These are phyloP conservation scores for Podaxis sp. DNA, from an alignment of 768 basidiomycete genomes.

Conservation along the genomic window DNA sequence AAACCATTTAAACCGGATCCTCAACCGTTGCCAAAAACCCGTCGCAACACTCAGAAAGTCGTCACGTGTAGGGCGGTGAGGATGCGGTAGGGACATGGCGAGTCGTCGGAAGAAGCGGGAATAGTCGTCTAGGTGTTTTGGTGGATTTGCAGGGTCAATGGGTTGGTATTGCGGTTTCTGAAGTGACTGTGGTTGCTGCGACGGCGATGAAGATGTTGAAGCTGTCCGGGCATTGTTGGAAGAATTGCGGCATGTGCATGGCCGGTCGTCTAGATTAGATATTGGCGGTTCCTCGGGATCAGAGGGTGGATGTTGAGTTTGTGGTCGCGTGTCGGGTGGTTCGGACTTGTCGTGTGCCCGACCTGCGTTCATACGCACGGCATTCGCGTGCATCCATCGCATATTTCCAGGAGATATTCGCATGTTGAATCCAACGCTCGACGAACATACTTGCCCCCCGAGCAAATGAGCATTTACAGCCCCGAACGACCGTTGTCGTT, in stretches of 20 bases:
- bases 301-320: not conserved
- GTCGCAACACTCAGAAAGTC: slow-evolving; percentile 85
- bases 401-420: not conserved
- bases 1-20: slow-evolving; percentile 97
- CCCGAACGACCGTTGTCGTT: not conserved
- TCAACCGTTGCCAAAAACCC: slow-evolving; percentile 86
- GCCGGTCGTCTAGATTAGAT: not conserved
- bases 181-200: slow-evolving; percentile 9
- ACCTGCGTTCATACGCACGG: not conserved
- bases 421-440: not conserved
- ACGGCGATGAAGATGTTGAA: not conserved
- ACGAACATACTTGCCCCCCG: not conserved
- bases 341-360: not conserved
- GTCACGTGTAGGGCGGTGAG: slow-evolving; percentile 80
- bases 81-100: slow-evolving; percentile 72
- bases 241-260: not conserved
- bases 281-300: not conserved
- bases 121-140: slow-evolving; percentile 57
- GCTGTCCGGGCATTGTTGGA: not conserved
- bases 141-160: slow-evolving; percentile 14
- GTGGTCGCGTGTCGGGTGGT: not conserved
- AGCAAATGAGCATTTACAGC: not conserved
- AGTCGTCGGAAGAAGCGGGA: slow-evolving; percentile 80
- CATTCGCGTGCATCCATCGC: slow-evolving; percentile 7
- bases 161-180: slow-evolving; percentile 12